Base-by-base conservation (phyloP, 495 filamentous ascomycete species). In the Aspergillus bridgeri region DNA sequence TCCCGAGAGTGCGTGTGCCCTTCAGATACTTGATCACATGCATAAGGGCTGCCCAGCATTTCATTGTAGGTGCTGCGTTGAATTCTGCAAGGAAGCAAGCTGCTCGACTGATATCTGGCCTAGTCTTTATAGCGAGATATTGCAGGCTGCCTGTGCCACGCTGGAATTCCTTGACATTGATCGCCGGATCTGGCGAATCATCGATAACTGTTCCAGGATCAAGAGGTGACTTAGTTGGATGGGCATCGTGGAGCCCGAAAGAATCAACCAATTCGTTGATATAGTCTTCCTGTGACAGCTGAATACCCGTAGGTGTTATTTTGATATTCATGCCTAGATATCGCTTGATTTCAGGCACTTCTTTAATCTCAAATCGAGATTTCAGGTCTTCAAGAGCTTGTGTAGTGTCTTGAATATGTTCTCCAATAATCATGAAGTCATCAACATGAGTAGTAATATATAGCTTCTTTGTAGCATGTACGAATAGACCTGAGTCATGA, bases 261-360 rank as follows among this genome's bases (percentile, higher is more conserved):
- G 45, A 48, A 22, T 48, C 19, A 21, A 48, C n/a, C 22, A 48
- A 19, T 21, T 48, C 45, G 21, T 48, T 22, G 22, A 48, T 48
- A 48, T 13, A 18, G 45, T 48, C 45, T 22, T 48, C 45, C 22
- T 48, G 45, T 20, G 45, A 48, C 22, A 48, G 45, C 8, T 48
- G 45, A 9, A 48, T 48, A 18, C 45, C 45, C 19, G 45, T 48
- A 48, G 45, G 18, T 6, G 8, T 48, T 48, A 22, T 18, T 18
- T 48, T 48, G n/a, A 48, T 20, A 48, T 48, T 48, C 45, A 48
- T 48, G 45, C 45, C 45, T 48, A 48, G 45, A 48, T 48, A 48
- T 48, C 19, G 18, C n/a, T 48, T 48, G 45, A 48, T 11, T 48
- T 48, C 45, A 48, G 45, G 45, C 45, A 48, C 45, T 13, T 48